Conservation (phyloP, 2,329 filamentous ascomycete species). For the Sarocladium brachiariae region DNA sequence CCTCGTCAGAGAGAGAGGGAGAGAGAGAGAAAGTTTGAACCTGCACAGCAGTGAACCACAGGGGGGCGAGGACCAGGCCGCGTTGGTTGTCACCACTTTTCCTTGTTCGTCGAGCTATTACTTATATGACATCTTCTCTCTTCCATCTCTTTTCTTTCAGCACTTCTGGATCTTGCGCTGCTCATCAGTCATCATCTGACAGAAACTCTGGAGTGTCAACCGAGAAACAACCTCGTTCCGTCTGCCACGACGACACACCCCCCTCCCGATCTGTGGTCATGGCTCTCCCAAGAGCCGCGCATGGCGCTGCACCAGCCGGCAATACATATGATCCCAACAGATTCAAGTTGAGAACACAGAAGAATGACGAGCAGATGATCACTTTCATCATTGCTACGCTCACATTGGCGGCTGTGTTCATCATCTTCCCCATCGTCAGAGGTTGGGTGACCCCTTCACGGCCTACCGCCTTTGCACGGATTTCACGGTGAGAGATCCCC, state of each 20-base stretch:
- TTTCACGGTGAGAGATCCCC: neutral
- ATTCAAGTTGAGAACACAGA: neutral
- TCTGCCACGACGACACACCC: too few relatives aligned
- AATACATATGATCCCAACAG: neutral
- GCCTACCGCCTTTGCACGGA: neutral
- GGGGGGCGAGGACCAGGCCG: neutral
- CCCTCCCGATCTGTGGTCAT: too few relatives aligned
- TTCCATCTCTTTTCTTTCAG: neutral
- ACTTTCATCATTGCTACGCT: neutral
- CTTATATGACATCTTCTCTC: too few relatives aligned
- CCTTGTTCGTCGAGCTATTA: too few relatives aligned
- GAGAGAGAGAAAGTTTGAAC: too few relatives aligned
- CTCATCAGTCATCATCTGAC: too few relatives aligned
- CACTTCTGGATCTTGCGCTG: neutral
- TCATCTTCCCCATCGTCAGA: neutral
- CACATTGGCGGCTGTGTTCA: neutral
- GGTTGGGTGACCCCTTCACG: neutral
- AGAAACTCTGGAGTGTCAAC: too few relatives aligned
- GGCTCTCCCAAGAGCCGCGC: neutral
- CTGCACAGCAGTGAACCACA: neutral
- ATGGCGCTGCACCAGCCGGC: neutral
- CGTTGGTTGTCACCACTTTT: too few relatives aligned
- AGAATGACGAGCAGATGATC: constrained; percentile 8
- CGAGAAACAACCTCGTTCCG: too few relatives aligned
- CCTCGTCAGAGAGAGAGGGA: neutral